Evolutionary conservation across 139 green algal species (phyloP).

Genomic region (Micractinium sp.): DNA sequence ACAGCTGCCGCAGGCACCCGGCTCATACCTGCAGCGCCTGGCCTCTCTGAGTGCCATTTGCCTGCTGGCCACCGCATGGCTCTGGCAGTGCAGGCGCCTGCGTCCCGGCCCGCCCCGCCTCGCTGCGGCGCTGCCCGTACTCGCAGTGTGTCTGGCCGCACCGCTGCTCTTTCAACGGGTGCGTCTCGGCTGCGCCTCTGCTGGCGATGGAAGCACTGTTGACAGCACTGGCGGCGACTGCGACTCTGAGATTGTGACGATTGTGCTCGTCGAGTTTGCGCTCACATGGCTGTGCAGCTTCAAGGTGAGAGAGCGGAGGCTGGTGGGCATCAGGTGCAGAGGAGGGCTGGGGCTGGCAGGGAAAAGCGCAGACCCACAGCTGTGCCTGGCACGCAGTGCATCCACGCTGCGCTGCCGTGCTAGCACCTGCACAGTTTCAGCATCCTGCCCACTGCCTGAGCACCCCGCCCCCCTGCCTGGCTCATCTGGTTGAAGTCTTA

Average conservation of each 20-base stretch:
- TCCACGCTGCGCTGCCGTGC: too few relatives aligned
- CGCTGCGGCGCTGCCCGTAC: background rate
- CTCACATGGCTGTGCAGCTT: conserved; percentile 46
- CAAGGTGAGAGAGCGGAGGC: conserved; percentile 20
- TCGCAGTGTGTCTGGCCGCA: background rate
- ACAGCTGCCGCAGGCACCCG: background rate
- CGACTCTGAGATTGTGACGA: conserved; percentile 31
- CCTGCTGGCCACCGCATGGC: background rate
- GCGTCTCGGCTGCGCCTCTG: background rate
- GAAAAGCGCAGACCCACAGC: too few relatives aligned
- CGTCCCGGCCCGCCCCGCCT: background rate
- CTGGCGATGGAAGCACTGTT: background rate
- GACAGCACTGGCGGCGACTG: background rate
- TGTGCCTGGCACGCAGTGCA: too few relatives aligned
- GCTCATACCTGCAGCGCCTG: background rate
- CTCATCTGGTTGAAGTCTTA: too few relatives aligned
- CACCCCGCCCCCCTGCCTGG: too few relatives aligned
- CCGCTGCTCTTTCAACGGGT: conserved; percentile 5
- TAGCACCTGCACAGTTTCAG: background rate
- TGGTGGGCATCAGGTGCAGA: background rate
- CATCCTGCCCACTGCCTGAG: too few relatives aligned
- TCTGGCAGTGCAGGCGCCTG: background rate
- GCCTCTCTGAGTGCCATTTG: background rate
- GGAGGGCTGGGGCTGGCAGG: background rate
- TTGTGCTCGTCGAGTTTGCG: conserved; percentile 20